phyloP scores from a whole-genome alignment of 192 early-diverging fungal species.

The Chytriomyces confervae region DNA sequence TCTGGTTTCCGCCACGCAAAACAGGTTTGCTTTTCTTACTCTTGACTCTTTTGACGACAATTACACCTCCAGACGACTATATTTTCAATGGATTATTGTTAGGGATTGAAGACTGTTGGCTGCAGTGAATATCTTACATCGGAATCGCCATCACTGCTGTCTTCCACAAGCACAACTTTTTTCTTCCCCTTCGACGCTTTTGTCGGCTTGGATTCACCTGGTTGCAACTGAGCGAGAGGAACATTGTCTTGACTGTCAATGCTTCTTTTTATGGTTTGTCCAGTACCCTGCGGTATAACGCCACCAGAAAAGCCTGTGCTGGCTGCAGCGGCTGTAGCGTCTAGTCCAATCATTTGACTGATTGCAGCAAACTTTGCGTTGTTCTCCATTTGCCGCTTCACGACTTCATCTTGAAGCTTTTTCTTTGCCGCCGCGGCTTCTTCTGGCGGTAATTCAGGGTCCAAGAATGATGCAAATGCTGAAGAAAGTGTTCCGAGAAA shows the following conservation, averaged over 20 bases:
- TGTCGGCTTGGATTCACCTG: neutral
- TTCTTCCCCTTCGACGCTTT: constrained; percentile 1
- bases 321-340: neutral
- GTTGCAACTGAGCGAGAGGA: neutral
- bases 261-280: neutral
- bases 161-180: neutral
- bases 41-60: constrained; percentile 9
- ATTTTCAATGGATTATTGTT: neutral
- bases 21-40: neutral
- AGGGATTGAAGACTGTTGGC: neutral
- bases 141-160: constrained; percentile 10
- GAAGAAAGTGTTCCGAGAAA: constrained; percentile 1
- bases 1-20: neutral
- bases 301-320: neutral
- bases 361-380: constrained; percentile 24
- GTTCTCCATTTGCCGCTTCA: constrained; percentile 21
- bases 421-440: neutral
- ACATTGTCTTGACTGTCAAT: neutral
- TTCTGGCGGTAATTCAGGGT: constrained; percentile 19
- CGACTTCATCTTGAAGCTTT: constrained; percentile 10
- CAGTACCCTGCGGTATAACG: neutral
- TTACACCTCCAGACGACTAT: constrained; percentile 1
- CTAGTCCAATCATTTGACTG: neutral
- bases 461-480: constrained; percentile 14
- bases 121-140: constrained; percentile 3